Evolutionary conservation across 768 basidiomycete species (phyloP), one percentile per base, ranked within the genome.

Genomic region (Lactifluus piperatus): DNA sequence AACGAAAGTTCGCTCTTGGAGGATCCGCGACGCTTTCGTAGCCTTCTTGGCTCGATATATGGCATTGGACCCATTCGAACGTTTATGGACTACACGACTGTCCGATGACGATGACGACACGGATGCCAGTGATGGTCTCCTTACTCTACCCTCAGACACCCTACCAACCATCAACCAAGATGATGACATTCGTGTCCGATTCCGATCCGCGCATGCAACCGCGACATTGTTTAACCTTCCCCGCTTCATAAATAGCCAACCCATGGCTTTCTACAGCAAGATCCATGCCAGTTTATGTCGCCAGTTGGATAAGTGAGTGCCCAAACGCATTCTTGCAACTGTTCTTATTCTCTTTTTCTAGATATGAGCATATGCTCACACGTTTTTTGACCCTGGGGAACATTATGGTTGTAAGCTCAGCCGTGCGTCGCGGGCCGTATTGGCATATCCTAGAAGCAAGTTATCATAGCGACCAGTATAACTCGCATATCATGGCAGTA

Each of bases 401-500:
- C 71, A 80, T 86, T 62, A 85, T 91, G 79, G 79, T 97, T 41
- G 79, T 83, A 18, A 88, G 85, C 66, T 86, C 91, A 1, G 79
- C 80, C 1, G 80, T 87, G 22, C 79, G 94, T 27, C 82, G 91
- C 16, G 88, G 84, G 4, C 80, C 92, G 1, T 93, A 95, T 68
- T 94, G 88, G 84, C 87, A 95, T 70, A 69, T 98, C 50, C 74
- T 97, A 59, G 92, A 94, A 69, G 80, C 81, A 6, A 81, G 80
- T 70, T 65, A 74, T 62, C 75, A 62, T 71, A 77, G 62, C 68
- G 64, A 74, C 73, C 45, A 72, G 76, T 71, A 65, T 72, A 58
- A 67, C 54, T 30, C 41, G 11, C 72, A 76, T 55, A 72, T 81
- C 44, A 71, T 77, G 57, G 74, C 77, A 8, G 75, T 88, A 39